Percentiles rank a stretch among this genome's conserved stretches.
Conservation (phyloP, 208 protist genomes). For the Crithidia expoeki region DNA sequence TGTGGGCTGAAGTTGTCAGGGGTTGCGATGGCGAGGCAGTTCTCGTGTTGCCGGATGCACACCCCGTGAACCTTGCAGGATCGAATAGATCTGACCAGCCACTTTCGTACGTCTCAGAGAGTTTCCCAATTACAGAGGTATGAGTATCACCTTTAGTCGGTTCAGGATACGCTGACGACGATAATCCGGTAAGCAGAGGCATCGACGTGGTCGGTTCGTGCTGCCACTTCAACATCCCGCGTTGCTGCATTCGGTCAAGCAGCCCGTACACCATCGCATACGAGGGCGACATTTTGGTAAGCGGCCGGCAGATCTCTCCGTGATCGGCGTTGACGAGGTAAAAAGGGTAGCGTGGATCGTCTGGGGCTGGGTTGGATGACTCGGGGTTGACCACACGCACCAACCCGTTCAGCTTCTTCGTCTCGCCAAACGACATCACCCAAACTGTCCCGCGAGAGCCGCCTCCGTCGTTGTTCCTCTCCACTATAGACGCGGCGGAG, state of each 20-base stretch:
- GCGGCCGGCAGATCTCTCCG: slow-evolving; percentile 48
- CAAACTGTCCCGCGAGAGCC: slow-evolving; percentile 6
- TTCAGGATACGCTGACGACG: not conserved
- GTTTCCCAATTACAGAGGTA: not conserved
- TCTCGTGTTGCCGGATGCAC: not conserved
- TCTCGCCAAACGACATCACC: slow-evolving; percentile 68
- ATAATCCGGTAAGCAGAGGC: not conserved
- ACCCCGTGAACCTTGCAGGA: not conserved
- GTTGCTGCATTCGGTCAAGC: slow-evolving; percentile 60
- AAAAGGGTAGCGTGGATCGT: slow-evolving; percentile 61
- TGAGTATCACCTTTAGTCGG: not conserved
- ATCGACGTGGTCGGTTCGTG: not conserved
- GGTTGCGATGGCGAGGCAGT: not conserved
- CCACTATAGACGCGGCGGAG: not conserved
- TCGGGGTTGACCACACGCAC: slow-evolving; percentile 64
- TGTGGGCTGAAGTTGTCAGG: not conserved
- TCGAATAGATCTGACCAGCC: slow-evolving; percentile 33
- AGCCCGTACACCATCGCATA: slow-evolving; percentile 67
- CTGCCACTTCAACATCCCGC: slow-evolving; percentile 27
- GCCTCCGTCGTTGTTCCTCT: not conserved
- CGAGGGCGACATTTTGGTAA: slow-evolving; percentile 55
- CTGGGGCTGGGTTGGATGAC: slow-evolving; percentile 60
- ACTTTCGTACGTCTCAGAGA: slow-evolving; percentile 20
- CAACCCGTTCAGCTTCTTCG: slow-evolving; percentile 50
- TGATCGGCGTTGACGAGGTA: slow-evolving; percentile 66